Evolutionary conservation across 1,284 basidiomycete species (phyloP).

Genomic region (Singerocomus inundabilis): DNA sequence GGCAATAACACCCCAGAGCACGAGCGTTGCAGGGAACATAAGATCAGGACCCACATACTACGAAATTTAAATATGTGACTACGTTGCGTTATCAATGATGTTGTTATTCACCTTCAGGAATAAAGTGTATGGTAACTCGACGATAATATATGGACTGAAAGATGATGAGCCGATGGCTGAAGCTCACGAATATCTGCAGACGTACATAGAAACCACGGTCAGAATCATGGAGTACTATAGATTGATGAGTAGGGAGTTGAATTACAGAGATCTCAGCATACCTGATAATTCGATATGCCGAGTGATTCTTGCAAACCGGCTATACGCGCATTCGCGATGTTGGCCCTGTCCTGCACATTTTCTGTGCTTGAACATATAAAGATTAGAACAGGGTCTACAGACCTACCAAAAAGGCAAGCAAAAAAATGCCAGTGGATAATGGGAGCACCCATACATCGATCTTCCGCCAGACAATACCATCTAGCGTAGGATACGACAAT

Average conservation of each 20-base stretch:
- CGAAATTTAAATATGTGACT: conserved; percentile 4
- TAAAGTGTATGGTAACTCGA: conserved; percentile 60
- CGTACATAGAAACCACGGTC: conserved; percentile 51
- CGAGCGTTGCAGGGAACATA: conserved; percentile 54
- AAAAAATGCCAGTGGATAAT: conserved; percentile 47
- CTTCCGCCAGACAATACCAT: conserved; percentile 44
- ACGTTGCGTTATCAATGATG: neutral
- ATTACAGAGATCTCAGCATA: conserved; percentile 4
- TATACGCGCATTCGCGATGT: conserved; percentile 58
- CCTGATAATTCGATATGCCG: conserved; percentile 48
- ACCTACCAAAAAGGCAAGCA: conserved; percentile 49
- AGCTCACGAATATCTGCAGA: neutral
- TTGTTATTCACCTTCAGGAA: conserved; percentile 45
- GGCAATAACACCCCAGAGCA: conserved; percentile 58
- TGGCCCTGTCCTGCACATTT: conserved; percentile 38
- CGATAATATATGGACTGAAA: conserved; percentile 51
- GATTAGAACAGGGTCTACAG: neutral
- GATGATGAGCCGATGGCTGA: neutral
- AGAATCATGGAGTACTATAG: conserved; percentile 48
- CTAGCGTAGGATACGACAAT: conserved; percentile 22
- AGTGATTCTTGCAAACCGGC: conserved; percentile 57
- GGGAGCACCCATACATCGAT: conserved; percentile 50
- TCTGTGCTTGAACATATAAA: neutral
- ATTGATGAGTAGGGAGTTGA: neutral
- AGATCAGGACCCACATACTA: conserved; percentile 56